These are phyloP conservation scores for Acrocalymma vagum DNA, from an alignment of 2,329 filamentous ascomycete species.

Conservation along the genomic window DNA sequence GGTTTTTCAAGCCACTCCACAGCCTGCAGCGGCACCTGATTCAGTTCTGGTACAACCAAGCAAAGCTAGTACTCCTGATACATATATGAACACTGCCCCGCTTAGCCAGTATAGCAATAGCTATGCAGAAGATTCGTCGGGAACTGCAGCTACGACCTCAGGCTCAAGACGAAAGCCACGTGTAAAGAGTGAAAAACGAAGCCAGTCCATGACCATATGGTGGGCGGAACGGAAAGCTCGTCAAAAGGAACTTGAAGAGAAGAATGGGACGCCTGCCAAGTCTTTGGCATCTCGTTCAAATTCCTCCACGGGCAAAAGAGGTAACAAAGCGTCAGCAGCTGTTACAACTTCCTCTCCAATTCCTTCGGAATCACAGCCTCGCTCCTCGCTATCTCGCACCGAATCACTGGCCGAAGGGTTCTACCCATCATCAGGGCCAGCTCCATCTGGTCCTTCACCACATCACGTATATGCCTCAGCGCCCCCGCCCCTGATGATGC, in stretches of 20 bases:
- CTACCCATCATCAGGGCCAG: constrained; percentile 22
- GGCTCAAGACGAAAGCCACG: constrained; percentile 44
- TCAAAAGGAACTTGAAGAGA: constrained; percentile 42
- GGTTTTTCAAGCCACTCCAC: constrained; percentile 46
- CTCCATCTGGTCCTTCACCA: constrained; percentile 27
- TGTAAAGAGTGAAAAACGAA: constrained; percentile 55
- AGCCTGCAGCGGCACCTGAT: constrained; percentile 33
- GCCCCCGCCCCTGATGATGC: constrained; percentile 31
- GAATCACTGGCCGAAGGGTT: constrained; percentile 22
- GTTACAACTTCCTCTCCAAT: constrained; percentile 25
- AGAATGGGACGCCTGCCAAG: constrained; percentile 30
- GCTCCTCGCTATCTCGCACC: constrained; percentile 22
- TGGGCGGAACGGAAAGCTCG: constrained; percentile 55
- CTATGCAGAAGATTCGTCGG: constrained; percentile 32
- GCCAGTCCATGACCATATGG: constrained; percentile 56
- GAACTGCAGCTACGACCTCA: constrained; percentile 28
- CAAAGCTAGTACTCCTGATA: constrained; percentile 37
- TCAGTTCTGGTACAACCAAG: constrained; percentile 23
- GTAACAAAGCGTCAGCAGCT: constrained; percentile 25
- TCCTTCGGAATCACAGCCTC: constrained; percentile 19
- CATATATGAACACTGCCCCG: constrained; percentile 45
- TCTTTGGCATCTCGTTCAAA: constrained; percentile 30
- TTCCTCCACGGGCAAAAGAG: constrained; percentile 31
- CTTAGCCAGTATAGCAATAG: constrained; percentile 41
- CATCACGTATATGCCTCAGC: constrained; percentile 28